Base-by-base conservation (phyloP, 495 filamentous ascomycete species). In the Massariosphaeria phaeospora region DNA sequence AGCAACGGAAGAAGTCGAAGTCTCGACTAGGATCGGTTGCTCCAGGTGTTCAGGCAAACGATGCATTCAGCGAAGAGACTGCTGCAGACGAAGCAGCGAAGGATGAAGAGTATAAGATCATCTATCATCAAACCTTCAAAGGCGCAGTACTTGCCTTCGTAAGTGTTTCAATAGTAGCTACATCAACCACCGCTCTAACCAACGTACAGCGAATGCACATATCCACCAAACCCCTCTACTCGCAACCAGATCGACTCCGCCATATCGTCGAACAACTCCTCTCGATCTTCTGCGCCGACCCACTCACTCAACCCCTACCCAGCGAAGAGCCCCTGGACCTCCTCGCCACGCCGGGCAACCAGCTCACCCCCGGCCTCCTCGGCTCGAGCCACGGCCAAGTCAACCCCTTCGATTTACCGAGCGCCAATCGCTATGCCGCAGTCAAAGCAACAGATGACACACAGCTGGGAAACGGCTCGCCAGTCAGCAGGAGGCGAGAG, bases 61-160 rank as follows among this genome's bases (percentile, higher is more conserved):
- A 66, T 23, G 17, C 27, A 23, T 5, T 42, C 2, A 42, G 36
- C 15, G 55, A 57, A 39, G 52, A 57, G 15, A 39, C 26, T 1
- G 41, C 30, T 0, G 35, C 35, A 1, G 44, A 44, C 13, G 56
- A 61, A 0, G 48, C 48, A 0, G 59, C 65, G 0, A 75, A 79
- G 25, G 77, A 78, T 38, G 80, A 83, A 57, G 80, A 83, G 41
- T 85, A 81, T 65, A 85, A 84, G 63, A 60, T 75, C 8, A 76
- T 84, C 67, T 85, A 85, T 47, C 82, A 85, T 55, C 80, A 82
- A 41, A 80, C 79, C 0, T 84, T 77, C 56, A 83, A 81, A 52
- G 77, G 79, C 17, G 75, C 79, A 0, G 75, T 72, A 18, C 82
- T 84, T 62, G 76, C 80, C 4, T 72, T 84, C 23, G 65, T 67